These are phyloP conservation scores for Aureobasidium mangrovei DNA, from an alignment of 2,329 filamentous ascomycete species.

Conservation along the genomic window DNA sequence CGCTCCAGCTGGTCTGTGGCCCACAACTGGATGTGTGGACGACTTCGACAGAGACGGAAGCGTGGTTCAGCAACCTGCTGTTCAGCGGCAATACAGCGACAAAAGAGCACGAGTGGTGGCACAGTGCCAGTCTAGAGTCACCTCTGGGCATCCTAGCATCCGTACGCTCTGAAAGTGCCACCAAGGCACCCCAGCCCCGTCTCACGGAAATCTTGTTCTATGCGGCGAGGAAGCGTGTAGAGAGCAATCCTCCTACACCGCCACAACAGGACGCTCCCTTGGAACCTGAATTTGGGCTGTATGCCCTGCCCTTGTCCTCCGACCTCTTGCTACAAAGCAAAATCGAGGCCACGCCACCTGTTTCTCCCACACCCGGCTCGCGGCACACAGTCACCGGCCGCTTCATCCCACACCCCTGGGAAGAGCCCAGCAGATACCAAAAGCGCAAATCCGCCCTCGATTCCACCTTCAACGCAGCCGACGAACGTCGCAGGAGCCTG, in stretches of 20 bases:
- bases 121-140: conserved; percentile 28
- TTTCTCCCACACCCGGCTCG: conserved; percentile 20
- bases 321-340: conserved; percentile 26
- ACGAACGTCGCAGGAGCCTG: conserved; percentile 34
- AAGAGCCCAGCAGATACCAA: conserved; percentile 19
- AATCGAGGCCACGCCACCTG: conserved; percentile 19
- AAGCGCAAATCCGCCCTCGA: conserved; percentile 35
- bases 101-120: conserved; percentile 29
- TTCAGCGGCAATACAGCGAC: conserved; percentile 17
- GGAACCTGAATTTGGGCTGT: conserved; percentile 22
- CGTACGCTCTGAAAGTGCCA: conserved; percentile 17
- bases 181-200: conserved; percentile 13
- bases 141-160: conserved; percentile 32
- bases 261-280: conserved; percentile 17
- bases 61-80: conserved; percentile 34
- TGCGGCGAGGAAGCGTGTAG: conserved; percentile 25
- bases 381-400: conserved; percentile 13
- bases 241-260: conserved; percentile 25
- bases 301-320: conserved; percentile 38
- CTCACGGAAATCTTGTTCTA: conserved; percentile 41
- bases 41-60: conserved; percentile 24
- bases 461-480: conserved; percentile 41
- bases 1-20: conserved; percentile 32
- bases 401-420: conserved; percentile 18
- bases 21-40: conserved; percentile 33